A percentile compares a stretch with the other conserved stretches of the same genome.
Evolutionary conservation across 106 monocot genomes (phyloP).

Genomic region (Dendrobium chrysotoxum): DNA sequence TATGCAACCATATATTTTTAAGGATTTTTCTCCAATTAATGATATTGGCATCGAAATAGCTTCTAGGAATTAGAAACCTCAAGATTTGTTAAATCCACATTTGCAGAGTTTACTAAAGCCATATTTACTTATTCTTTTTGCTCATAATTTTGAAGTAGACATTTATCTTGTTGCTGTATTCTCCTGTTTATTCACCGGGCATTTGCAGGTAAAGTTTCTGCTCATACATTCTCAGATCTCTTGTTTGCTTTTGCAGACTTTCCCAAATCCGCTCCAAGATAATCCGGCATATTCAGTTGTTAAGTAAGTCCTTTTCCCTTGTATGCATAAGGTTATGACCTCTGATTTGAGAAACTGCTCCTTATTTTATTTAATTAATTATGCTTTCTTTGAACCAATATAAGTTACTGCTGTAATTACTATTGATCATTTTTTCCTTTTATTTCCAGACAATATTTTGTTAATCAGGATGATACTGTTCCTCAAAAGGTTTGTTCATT

Average conservation of each 20-base stretch:
- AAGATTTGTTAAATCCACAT: too few species aligned
- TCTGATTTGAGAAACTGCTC: background rate
- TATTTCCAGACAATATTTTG: conserved; percentile 46
- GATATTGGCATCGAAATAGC: too few species aligned
- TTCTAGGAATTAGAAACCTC: too few species aligned
- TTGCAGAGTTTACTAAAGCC: too few species aligned
- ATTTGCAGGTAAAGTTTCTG: too few species aligned
- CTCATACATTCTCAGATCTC: background rate
- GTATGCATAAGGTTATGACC: background rate
- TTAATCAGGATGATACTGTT: conserved; percentile 48
- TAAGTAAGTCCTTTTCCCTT: conserved; percentile 26
- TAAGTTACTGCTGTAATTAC: background rate
- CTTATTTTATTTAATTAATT: background rate
- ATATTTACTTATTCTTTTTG: too few species aligned
- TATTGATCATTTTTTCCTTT: background rate
- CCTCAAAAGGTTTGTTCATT: conserved; percentile 31
- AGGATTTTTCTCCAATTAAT: too few species aligned
- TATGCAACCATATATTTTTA: too few species aligned
- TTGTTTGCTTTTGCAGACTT: conserved; percentile 21
- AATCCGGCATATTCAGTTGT: conserved; percentile 48
- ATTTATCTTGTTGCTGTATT: too few species aligned
- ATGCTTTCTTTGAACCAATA: background rate
- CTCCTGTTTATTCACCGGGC: too few species aligned
- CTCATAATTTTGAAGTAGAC: too few species aligned
- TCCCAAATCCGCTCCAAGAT: conserved; percentile 42